Percentiles rank a stretch among this genome's conserved stretches.
phyloP scores from a whole-genome alignment of 75 land plant genomes.

The Picea sitchensis region DNA sequence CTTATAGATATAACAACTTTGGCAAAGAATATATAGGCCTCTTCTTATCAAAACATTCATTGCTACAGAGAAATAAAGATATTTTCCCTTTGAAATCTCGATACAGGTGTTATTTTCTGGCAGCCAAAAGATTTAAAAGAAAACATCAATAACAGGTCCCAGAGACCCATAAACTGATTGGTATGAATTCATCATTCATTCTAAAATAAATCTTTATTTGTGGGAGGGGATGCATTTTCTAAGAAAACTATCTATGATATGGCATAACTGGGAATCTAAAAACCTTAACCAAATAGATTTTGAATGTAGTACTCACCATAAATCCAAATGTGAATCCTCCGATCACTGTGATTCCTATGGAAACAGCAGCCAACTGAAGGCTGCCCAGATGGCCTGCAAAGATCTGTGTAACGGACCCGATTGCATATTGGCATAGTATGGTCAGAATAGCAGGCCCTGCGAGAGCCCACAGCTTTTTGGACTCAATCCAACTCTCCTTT shows the following conservation, averaged over 20 bases:
- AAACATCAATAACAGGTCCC: background rate
- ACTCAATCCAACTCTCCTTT: slow-evolving; percentile 9
- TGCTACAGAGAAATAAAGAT: no score
- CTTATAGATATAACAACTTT: no score
- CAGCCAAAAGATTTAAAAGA: no score
- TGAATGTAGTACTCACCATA: slow-evolving; percentile 9
- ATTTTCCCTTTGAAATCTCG: no score
- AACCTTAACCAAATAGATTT: background rate
- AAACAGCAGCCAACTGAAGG: slow-evolving; percentile 22
- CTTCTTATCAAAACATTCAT: no score
- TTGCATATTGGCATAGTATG: slow-evolving; percentile 17
- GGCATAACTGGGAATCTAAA: background rate
- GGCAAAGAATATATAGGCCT: no score
- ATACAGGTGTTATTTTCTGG: no score
- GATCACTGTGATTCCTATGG: slow-evolving; percentile 21
- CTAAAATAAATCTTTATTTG: no score
- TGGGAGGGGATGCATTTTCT: no score
- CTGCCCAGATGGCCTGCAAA: slow-evolving; percentile 32
- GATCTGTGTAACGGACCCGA: slow-evolving; percentile 27
- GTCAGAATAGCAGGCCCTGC: slow-evolving; percentile 32
- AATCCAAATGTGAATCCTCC: slow-evolving; percentile 21
- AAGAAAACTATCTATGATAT: no score
- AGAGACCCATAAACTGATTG: no score
- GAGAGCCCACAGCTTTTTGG: slow-evolving; percentile 26
- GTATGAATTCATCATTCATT: no score